phyloP scores from a whole-genome alignment of 2,329 filamentous ascomycete species.

The Colletotrichum sp. region DNA sequence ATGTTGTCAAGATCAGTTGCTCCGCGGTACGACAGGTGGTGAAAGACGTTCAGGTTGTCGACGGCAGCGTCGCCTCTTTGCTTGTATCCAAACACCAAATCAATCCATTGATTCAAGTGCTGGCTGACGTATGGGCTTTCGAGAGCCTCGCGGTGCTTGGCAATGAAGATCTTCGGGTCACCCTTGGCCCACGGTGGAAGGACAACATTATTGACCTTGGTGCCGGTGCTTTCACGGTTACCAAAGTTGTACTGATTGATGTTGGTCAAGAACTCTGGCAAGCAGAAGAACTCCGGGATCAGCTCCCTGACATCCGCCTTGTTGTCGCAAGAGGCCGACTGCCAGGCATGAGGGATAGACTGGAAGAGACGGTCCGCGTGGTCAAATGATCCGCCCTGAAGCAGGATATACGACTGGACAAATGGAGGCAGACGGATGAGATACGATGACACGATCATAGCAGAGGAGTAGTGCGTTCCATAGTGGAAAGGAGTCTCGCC shows the following conservation, averaged over 20 bases:
- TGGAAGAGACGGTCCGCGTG: constrained; percentile 96
- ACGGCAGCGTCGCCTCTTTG: constrained; percentile 92
- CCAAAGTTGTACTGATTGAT: constrained; percentile 96
- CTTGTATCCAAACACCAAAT: constrained; percentile 92
- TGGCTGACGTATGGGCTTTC: constrained; percentile 93
- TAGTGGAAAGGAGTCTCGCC: constrained; percentile 95
- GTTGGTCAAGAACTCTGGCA: constrained; percentile 95
- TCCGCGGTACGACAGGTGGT: constrained; percentile 93
- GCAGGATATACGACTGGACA: constrained; percentile 90
- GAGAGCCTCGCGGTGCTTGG: constrained; percentile 92
- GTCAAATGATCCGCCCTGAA: constrained; percentile 96
- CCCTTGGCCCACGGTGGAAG: constrained; percentile 98
- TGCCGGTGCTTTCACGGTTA: constrained; percentile 77
- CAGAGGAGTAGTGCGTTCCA: constrained; percentile 97
- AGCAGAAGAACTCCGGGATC: constrained; percentile 96
- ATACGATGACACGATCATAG: constrained; percentile 98
- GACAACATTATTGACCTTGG: constrained; percentile 82
- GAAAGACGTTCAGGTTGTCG: constrained; percentile 93
- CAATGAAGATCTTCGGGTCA: constrained; percentile 92
- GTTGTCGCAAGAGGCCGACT: constrained; percentile 85
- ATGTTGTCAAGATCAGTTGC: constrained; percentile 93
- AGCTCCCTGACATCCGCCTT: constrained; percentile 95
- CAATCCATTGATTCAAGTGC: constrained; percentile 93
- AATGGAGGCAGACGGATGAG: constrained; percentile 95
- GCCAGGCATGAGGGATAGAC: constrained; percentile 89